Evolutionary conservation across 306 rosid species (phyloP), one percentile per base, ranked within the genome.

Genomic region (Sicyos edulis): DNA sequence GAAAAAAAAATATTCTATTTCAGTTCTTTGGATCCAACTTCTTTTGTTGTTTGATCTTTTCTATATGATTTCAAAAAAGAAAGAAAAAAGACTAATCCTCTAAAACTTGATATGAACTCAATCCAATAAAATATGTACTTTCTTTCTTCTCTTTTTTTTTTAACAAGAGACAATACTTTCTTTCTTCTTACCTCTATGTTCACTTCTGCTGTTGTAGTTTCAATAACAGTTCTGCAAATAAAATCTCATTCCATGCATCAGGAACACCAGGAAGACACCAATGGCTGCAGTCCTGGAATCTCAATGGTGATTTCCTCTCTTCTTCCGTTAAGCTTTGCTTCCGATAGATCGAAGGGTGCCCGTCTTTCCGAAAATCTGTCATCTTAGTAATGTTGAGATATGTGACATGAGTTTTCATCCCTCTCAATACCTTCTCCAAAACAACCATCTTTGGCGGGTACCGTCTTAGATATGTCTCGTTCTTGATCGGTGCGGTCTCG

Each of bases 211-310:
- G 89, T 54, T 80, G 79, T 44, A 82, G 82, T 74, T 85, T 78
- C 54, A 86, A 54, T 12, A 91, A 80, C 44, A 93, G 81, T 74
- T 91, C 89, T 0, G 97, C 89, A 53, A 79, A 91, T 73, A 93
- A 82, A 72, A 91, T 75, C 80, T 93, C 97, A 75, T 93, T 93
- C 99, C 99, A 93, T 0, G 85, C 34, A 65, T 93, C 99, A 8
- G 99, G 99, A 74, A 93, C 96, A 9, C 99, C 99, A 0, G 99
- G 99, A 79, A 93, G 99, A 82, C 99, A 93, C 99, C 99, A 93
- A 73, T 93, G 99, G 80, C 99, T 93, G 84, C 99, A 93, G 57
- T 93, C 99, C 76, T 93, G 99, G 83, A 20, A 86, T 73, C 76
- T 82, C 74, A 82, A 67, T 1, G 97, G 95, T 0, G 88, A 83